Base-by-base conservation (phyloP, 441 rosid species). In the Corymbia citriodora region DNA sequence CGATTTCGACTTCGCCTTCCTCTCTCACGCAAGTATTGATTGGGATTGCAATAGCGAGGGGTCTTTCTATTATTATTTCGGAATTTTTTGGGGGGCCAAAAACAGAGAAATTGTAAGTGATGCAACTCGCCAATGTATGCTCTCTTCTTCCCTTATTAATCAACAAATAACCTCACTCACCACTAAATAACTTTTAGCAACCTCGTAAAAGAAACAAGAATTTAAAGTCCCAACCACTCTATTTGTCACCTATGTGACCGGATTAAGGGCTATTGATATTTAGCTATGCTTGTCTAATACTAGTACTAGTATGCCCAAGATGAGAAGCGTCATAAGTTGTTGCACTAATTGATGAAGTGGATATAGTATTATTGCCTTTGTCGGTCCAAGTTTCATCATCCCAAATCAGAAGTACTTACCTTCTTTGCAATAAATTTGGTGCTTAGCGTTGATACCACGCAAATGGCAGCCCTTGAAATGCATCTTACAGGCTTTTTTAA, bases 391-490 rank as follows among this genome's bases (percentile, higher is more conserved):
- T 27, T 61, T 16, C 70, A 63, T n/a, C 33, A 63, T 36, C 33
- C 70, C 29, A 57, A 57, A 57, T 57, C 63, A 57, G 2, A 57
- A 23, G 7, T 10, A 23, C 6, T 57, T 23, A 57, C 63, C 4
- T 0, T 0, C 33, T 2, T 33, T 33, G 63, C 63, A 57, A 10
- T 10, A 23, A 57, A 57, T 57, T 57, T 57, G 29, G 63, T 57
- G 4, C 29, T 0, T 1, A 23, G 13, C 0, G 0, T 10, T 10
- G 63, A 23, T 57, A 7, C 0, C 0, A 29, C 63, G 23, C 3
- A 0, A 0, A 0, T 0, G 0, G 23, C 61, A 57, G 0, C 0
- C 0, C 23, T 57, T 57, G 29, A 57, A 9, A 9, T 23, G 6
- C 13, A 0, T 21, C 13, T 23, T 0, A 57, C 63, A 57, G 4